Evolutionary conservation across 257 asterid genomes (phyloP), one percentile per base, ranked within the genome.

Genomic region (Forsythia viridissima): DNA sequence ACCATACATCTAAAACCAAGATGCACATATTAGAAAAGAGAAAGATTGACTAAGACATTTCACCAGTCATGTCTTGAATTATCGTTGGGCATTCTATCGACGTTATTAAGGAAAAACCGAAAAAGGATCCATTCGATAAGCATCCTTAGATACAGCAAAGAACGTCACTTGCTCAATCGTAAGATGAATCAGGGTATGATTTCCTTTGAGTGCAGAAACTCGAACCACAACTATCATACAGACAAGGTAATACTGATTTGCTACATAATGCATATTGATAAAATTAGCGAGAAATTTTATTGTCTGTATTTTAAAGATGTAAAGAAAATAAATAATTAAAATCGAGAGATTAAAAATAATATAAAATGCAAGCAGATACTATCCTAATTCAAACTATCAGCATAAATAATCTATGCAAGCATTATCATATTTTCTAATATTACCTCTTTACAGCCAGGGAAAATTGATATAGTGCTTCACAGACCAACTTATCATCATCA

Each of bases 401-500:
- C 40, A 34, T 10, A 80, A 13, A 80, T 20, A 44, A 68, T 46
- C 15, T 15, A 42, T 69, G 34, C 48, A 74, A 40, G 68, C 65
- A 44, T 24, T 36, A 48, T 21, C 66, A 69, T 46, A 71, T 40
- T 59, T 79, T 36, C 20, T 36, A 69, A 42, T 63, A 34, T 39
- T 84, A 95, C 98, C 96, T 91, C 88, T 80, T 84, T 77, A 79
- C 94, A 85, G 37, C 90, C 90, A 16, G 97, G 96, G 73, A 95
- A 91, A 81, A 95, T 83, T 92, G 90, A 88, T 88, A 91, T 40
- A 95, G 88, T n/a, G 89, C 82, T 85, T 93, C 99, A 15, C 99
- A 92, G 52, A 93, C 97, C 75, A 87, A 73, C 79, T 90, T 92
- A 82, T 95, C 97, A 73, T 90, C 97, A 82, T 95, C 99, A 78